Evolutionary conservation across 2,329 filamentous ascomycete species (phyloP), one percentile per base, ranked within the genome.

Genomic region (Colletotrichum navitas): DNA sequence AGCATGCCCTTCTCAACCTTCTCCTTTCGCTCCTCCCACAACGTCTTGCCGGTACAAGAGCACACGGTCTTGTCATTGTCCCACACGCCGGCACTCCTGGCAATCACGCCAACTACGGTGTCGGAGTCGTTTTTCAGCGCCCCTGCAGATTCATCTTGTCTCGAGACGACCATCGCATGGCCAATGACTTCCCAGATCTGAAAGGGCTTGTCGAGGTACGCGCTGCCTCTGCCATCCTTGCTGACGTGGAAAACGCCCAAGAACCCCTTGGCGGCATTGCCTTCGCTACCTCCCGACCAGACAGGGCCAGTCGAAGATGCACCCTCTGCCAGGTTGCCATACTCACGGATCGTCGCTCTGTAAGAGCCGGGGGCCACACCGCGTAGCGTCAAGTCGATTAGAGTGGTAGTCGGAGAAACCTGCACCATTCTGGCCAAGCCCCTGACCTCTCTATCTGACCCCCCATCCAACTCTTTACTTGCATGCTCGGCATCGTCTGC

Each of bases 21-120:
- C 78, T 98, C 95, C 82, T 92, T 91, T 76, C 96, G 90, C 86
- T 99, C 96, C 82, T 99, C 93, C 96, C 96, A 99, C 14, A 99
- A 89, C 68, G 95, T 98, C 89, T 98, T 98, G 5, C 96, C 96
- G 47, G 94, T 97, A 82, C 96, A 99, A 59, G 94, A 97, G 81
- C 96, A 99, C 7, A 99, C 95, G 56, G 93, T 97, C 88, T 98
- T 99, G 80, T 98, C 94, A 77, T 99, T 97, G 81, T 98, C 95
- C 96, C 96, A 99, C 73, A 97, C 92, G n/a, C 96, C 96, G 21
- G 96, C 95, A 81, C 95, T 98, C 79, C 96, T 88, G 60, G 96
- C 96, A 83, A 99, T 94, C 63, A 99, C 95, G 11, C 96, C 96
- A 2, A 97, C 93, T 62, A 98, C 85, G 26, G 94, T 97, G 80